Evolutionary conservation across 306 rosid genomes (phyloP).

Genomic region (Cicer yamashitae): DNA sequence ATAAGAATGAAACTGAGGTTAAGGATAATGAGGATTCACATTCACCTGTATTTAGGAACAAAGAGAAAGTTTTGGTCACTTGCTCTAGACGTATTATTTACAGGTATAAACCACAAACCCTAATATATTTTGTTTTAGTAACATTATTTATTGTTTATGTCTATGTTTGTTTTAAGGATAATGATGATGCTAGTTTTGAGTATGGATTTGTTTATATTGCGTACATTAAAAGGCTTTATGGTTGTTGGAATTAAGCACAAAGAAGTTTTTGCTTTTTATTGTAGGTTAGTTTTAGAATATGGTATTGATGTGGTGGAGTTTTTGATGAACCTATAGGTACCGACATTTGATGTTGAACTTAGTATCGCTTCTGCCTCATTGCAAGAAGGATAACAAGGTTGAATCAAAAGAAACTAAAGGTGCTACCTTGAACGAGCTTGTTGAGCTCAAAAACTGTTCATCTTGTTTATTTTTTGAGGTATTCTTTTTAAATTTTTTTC

Average conservation of each 20-base stretch:
- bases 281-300: background rate
- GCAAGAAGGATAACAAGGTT: slow-evolving; percentile 95
- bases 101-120: slow-evolving; percentile 56
- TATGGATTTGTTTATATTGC: background rate
- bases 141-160: background rate
- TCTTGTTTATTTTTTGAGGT: slow-evolving; percentile 95
- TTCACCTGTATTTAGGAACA: slow-evolving; percentile 70
- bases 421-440: slow-evolving; percentile 87
- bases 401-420: slow-evolving; percentile 89
- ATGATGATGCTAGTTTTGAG: background rate
- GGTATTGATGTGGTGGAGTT: slow-evolving; percentile 6
- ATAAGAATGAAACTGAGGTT: slow-evolving; percentile 48
- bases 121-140: background rate
- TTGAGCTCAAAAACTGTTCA: slow-evolving; percentile 80
- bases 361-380: slow-evolving; percentile 88
- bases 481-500: background rate
- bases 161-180: background rate
- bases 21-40: slow-evolving; percentile 40
- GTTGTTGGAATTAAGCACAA: background rate
- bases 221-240: background rate
- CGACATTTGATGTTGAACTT: slow-evolving; percentile 96
- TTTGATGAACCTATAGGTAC: slow-evolving; percentile 54
- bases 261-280: background rate
- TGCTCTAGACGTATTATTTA: slow-evolving; percentile 89
- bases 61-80: slow-evolving; percentile 88